These are phyloP conservation scores for Hericium erinaceus DNA, from an alignment of 768 basidiomycete species.

Conservation along the genomic window DNA sequence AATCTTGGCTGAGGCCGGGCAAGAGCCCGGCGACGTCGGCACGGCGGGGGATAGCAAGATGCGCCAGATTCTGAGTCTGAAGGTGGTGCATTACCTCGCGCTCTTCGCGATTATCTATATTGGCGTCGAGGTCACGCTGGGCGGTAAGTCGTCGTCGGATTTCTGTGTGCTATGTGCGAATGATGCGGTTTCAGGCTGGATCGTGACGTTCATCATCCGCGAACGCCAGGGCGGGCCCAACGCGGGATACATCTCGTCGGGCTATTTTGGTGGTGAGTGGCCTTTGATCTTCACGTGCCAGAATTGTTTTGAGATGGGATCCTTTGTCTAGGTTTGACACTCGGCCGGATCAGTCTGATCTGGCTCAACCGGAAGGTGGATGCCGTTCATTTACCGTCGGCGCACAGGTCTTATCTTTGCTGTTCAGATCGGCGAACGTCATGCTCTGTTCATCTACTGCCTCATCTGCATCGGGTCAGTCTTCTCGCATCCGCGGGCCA, in stretches of 20 bases:
- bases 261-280: conserved; percentile 28
- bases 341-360: conserved; percentile 7
- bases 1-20: conserved; percentile 20
- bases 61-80: conserved; percentile 26
- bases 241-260: conserved; percentile 34
- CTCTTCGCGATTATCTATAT: conserved; percentile 33
- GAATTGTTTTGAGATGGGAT: no score
- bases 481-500: background rate
- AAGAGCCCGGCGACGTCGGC: conserved; percentile 22
- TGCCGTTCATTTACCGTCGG: background rate
- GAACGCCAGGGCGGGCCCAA: conserved; percentile 27
- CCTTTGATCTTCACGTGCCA: background rate
- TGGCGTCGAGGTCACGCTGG: conserved; percentile 34
- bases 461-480: conserved; percentile 26
- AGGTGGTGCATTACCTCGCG: conserved; percentile 29
- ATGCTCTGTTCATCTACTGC: conserved; percentile 25
- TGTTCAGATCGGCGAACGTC: conserved; percentile 24
- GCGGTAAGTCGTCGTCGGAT: conserved; percentile 20
- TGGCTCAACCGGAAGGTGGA: background rate
- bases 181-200: conserved; percentile 28
- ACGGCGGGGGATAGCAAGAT: conserved; percentile 20
- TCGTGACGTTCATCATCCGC: conserved; percentile 34
- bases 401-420: no score
- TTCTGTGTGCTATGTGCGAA: background rate
- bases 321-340: background rate